These are phyloP conservation scores for Boletus patriciae DNA, from an alignment of 768 basidiomycete species.

Conservation along the genomic window DNA sequence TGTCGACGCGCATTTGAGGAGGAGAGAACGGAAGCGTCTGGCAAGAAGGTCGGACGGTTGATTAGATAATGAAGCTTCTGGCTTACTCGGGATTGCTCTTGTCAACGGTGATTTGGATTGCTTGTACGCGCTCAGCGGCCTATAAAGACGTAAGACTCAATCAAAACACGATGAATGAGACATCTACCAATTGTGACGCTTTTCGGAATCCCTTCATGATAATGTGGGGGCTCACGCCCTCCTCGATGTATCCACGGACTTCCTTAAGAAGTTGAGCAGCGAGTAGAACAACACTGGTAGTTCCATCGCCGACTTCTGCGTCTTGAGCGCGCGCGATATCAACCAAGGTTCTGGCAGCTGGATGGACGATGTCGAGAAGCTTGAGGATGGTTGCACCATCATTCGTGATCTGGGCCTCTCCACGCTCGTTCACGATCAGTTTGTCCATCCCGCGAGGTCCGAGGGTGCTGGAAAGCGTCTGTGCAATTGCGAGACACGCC, in stretches of 20 bases:
- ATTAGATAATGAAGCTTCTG: slow-evolving; percentile 2
- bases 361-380: slow-evolving; percentile 96
- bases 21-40: slow-evolving; percentile 90
- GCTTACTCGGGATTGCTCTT: slow-evolving; percentile 87
- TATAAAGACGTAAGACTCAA: slow-evolving; percentile 32
- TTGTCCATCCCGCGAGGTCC: slow-evolving; percentile 99
- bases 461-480: slow-evolving; percentile 92
- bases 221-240: slow-evolving; percentile 95
- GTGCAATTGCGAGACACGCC: slow-evolving; percentile 90
- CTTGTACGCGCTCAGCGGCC: slow-evolving; percentile 85
- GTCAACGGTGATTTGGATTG: slow-evolving; percentile 87
- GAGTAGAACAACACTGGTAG: slow-evolving; percentile 92
- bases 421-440: slow-evolving; percentile 89
- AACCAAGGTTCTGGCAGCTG: slow-evolving; percentile 95
- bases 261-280: slow-evolving; percentile 96
- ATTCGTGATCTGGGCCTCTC: slow-evolving; percentile 98
- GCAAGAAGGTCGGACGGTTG: slow-evolving; percentile 7
- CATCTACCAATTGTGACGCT: slow-evolving; percentile 78
- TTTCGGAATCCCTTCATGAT: slow-evolving; percentile 96
- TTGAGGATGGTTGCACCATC: slow-evolving; percentile 99
- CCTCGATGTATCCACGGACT: slow-evolving; percentile 87
- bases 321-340: slow-evolving; percentile 98
- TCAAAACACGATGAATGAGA: slow-evolving; percentile 1
- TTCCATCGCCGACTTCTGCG: slow-evolving; percentile 97
- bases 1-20: slow-evolving; percentile 95